phyloP scores from a whole-genome alignment of 1,284 basidiomycete genomes.

The Tilletia setariae region DNA sequence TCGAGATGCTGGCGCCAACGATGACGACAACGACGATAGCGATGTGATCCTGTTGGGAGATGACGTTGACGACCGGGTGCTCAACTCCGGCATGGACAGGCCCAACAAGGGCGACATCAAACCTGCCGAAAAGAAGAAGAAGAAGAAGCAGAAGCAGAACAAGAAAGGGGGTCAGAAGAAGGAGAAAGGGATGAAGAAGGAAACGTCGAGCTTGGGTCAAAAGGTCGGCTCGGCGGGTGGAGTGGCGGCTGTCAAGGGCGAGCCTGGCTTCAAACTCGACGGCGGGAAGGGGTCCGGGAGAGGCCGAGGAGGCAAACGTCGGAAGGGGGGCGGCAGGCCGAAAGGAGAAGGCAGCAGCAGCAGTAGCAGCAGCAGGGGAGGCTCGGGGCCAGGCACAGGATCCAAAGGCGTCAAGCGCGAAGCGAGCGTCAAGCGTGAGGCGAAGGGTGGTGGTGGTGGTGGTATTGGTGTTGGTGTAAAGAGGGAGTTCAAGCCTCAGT shows the following conservation, averaged over 20 bases:
- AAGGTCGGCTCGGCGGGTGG: too few relatives aligned
- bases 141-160: too few relatives aligned
- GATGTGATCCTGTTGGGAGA: conserved; percentile 1
- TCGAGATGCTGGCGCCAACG: background rate
- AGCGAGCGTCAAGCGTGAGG: background rate
- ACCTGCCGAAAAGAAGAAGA: too few relatives aligned
- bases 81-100: background rate
- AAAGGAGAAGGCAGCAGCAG: background rate
- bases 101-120: too few relatives aligned
- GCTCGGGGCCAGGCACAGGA: background rate
- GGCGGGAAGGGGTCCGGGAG: background rate
- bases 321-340: background rate
- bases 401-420: background rate
- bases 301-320: background rate
- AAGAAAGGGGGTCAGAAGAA: too few relatives aligned
- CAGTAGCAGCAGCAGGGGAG: background rate
- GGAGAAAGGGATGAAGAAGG: background rate
- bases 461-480: background rate
- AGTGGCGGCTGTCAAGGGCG: background rate
- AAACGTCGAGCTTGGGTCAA: background rate
- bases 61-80: background rate
- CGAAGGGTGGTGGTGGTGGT: background rate
- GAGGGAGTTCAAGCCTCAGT: conserved; percentile 11
- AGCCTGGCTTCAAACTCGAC: background rate
- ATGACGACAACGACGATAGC: background rate